These are phyloP conservation scores for Boletus barrowsii DNA, from an alignment of 768 basidiomycete genomes.

Conservation along the genomic window DNA sequence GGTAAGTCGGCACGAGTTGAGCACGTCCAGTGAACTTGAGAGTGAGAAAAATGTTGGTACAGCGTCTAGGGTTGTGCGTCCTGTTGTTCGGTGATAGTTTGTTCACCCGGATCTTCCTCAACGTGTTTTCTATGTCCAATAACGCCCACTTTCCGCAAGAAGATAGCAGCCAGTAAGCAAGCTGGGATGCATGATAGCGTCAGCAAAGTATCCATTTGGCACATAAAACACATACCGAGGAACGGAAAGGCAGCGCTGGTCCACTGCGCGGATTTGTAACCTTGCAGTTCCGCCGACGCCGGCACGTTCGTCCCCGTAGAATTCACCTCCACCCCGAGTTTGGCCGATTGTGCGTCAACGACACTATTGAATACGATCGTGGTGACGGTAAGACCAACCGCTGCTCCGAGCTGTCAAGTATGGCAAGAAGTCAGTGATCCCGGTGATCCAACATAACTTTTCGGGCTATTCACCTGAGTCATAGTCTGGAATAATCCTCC, in stretches of 20 bases:
- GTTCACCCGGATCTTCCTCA: conserved; percentile 18
- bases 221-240: conserved; percentile 38
- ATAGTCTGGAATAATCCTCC: conserved; percentile 79
- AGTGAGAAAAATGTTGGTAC: background rate
- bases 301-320: conserved; percentile 30
- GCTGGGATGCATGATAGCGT: conserved; percentile 14
- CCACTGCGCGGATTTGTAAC: conserved; percentile 68
- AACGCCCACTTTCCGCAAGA: conserved; percentile 41
- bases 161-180: conserved; percentile 32
- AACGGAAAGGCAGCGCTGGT: conserved; percentile 58
- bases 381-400: conserved; percentile 66
- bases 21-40: background rate
- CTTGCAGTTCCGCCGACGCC: conserved; percentile 39
- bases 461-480: conserved; percentile 50
- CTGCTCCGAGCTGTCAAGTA: conserved; percentile 53
- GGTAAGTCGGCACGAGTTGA: background rate
- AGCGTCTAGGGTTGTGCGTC: conserved; percentile 4
- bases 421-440: background rate
- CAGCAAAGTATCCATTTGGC: background rate
- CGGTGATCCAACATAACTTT: background rate
- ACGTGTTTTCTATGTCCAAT: conserved; percentile 29
- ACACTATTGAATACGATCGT: conserved; percentile 69
- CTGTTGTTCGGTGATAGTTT: conserved; percentile 17
- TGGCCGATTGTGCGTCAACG: conserved; percentile 31
- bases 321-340: conserved; percentile 32